Evolutionary conservation across 306 rosid genomes (phyloP).

Genomic region (Gynostemma pentaphyllum): DNA sequence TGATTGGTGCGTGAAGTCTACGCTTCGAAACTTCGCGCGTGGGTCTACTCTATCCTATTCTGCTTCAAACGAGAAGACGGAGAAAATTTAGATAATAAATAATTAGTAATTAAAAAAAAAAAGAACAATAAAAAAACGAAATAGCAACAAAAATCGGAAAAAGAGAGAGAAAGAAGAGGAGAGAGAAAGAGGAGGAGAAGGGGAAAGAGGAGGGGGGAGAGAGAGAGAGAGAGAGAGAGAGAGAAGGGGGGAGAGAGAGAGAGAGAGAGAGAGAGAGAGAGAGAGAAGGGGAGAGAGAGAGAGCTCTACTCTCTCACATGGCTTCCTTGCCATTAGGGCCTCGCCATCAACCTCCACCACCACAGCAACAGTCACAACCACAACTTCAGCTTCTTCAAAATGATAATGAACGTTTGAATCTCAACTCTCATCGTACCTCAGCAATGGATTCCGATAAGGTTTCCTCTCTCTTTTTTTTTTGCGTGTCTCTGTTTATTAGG

Average conservation of each 20-base stretch:
- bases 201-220: neutral
- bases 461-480: slow-evolving; percentile 12
- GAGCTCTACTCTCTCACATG: slow-evolving; percentile 37
- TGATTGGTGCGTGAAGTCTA: slow-evolving; percentile 4
- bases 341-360: slow-evolving; percentile 48
- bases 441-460: slow-evolving; percentile 64
- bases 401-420: slow-evolving; percentile 33
- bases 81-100: slow-evolving; percentile 8
- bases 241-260: no score
- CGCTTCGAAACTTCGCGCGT: neutral
- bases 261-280: neutral
- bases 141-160: neutral
- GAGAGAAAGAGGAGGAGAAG: slow-evolving; percentile 6
- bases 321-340: slow-evolving; percentile 84
- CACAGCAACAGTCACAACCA: slow-evolving; percentile 22
- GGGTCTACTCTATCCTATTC: slow-evolving; percentile 9
- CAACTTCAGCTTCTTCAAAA: slow-evolving; percentile 19
- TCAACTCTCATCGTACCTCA: slow-evolving; percentile 40
- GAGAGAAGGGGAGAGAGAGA: neutral
- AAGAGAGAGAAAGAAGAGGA: neutral
- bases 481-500: neutral
- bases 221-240: neutral
- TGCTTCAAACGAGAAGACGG: neutral
- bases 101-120: no score
- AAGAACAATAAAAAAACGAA: neutral